Conservation (phyloP, 2,329 filamentous ascomycete genomes). For the Fusarium sp. region DNA sequence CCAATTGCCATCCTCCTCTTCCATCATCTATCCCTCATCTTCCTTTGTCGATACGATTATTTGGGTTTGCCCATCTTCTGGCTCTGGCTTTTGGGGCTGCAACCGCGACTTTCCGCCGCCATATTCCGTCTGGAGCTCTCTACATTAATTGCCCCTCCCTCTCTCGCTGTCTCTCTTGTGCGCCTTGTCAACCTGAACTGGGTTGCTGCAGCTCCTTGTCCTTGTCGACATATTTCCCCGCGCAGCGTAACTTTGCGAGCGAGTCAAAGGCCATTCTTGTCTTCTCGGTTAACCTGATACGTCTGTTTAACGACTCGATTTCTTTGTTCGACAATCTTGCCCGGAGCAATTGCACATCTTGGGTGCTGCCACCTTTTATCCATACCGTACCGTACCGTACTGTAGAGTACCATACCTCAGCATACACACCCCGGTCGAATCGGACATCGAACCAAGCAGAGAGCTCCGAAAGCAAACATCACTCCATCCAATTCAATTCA, state of each 20-base stretch:
- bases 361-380: slow-evolving; percentile 8
- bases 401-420: neutral
- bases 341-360: slow-evolving; percentile 33
- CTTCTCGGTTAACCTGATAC: slow-evolving; percentile 11
- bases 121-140: neutral
- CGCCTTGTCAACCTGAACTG: slow-evolving; percentile 1
- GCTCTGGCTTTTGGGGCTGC: neutral
- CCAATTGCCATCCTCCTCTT: slow-evolving; percentile 24
- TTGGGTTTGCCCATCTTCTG: slow-evolving; percentile 12
- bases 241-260: slow-evolving; percentile 7
- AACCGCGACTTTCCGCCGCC: slow-evolving; percentile 23
- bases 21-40: slow-evolving; percentile 11
- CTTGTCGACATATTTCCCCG: neutral
- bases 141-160: slow-evolving; percentile 26
- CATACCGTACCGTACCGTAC: neutral
- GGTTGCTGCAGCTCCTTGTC: neutral
- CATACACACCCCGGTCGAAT: slow-evolving; percentile 16
- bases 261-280: neutral
- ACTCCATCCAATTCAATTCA: neutral
- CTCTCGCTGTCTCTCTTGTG: slow-evolving; percentile 1
- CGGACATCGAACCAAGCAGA: slow-evolving; percentile 23
- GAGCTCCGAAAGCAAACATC: slow-evolving; percentile 24
- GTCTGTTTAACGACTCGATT: neutral
- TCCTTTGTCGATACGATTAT: slow-evolving; percentile 24
- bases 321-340: slow-evolving; percentile 17